Evolutionary conservation across 1,284 basidiomycete genomes (phyloP), one percentile per base, ranked within the genome.

Genomic region (Ustilago cynodontis): DNA sequence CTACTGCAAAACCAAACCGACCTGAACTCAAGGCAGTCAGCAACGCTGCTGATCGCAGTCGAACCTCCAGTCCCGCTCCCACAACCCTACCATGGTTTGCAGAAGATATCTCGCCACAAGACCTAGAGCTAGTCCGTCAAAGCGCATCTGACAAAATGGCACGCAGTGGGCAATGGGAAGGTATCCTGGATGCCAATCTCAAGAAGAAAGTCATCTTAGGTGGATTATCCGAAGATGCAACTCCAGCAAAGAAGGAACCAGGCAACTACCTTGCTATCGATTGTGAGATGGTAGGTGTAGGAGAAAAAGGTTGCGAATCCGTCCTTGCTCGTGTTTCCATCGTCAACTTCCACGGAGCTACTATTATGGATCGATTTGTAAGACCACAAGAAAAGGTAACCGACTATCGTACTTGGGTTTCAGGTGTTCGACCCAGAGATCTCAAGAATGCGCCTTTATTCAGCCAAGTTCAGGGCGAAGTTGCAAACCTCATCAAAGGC

Each of bases 231-330:
- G 57, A 61, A 1, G 69, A 73, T 29, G 65, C 71, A 5, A 57
- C 65, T 11, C 51, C 67, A 11, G 68, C 69, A 31, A 78, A 79
- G 61, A 75, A 68, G 59, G 71, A 82, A 67, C 90, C 91, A 1
- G 93, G 93, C 54, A 92, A 91, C 85, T 94, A 92, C 75, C 87
- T 96, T 31, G 91, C 94, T 0, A 88, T 98, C 49, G 95, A 98
- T 86, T 98, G 95, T 81, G 95, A 99, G 87, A 98, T 99, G 95
- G 96, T 99, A 3, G 95, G 95, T 1, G 91, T 98, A 7, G 95
- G 95, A 0, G 89, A 91, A 10, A 89, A 92, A 33, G 95, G 94
- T 11, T 75, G 89, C 1, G 90, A 97, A 84, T 94, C 93, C 0
- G 92, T 92, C 0, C 89, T 98, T 1, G 96, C 96, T 1, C 91